A percentile compares a stretch with the other conserved stretches of the same genome.
Evolutionary conservation across 1,284 basidiomycete species (phyloP).

Genomic region (Ganoderma resinaceum): DNA sequence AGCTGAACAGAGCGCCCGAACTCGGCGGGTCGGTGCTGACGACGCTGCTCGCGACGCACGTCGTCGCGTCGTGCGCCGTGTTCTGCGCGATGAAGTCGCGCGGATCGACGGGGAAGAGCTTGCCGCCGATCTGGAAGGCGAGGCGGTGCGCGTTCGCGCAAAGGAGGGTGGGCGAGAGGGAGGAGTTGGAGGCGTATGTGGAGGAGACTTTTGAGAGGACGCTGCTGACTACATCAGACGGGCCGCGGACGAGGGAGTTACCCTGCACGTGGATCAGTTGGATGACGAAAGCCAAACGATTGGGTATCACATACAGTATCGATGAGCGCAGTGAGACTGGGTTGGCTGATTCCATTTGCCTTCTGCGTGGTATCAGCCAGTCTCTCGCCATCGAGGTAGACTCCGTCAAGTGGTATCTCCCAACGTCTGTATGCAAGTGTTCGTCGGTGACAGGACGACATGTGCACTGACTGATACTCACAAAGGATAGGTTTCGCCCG

Average conservation of each 20-base stretch:
- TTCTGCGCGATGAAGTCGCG: constrained; percentile 64
- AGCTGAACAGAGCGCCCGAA: constrained; percentile 32
- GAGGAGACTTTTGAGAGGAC: constrained; percentile 50
- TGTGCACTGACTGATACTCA: constrained; percentile 25
- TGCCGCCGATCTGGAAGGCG: constrained; percentile 67
- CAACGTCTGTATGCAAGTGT: constrained; percentile 48
- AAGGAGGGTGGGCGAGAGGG: constrained; percentile 42
- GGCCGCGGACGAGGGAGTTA: constrained; percentile 49
- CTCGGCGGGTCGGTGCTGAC: constrained; percentile 39
- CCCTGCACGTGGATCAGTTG: constrained; percentile 27
- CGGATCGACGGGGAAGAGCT: constrained; percentile 69
- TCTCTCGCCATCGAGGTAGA: constrained; percentile 59
- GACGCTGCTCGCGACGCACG: constrained; percentile 55
- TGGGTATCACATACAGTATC: constrained; percentile 43
- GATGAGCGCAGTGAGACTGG: constrained; percentile 53
- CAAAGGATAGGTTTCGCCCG: constrained; percentile 45
- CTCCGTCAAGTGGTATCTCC: constrained; percentile 64
- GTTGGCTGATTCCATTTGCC: constrained; percentile 41
- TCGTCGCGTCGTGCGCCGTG: constrained; percentile 44
- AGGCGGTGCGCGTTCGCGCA: constrained; percentile 60
- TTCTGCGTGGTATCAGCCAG: constrained; percentile 52
- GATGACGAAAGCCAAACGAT: not conserved
- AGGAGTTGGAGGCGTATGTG: constrained; percentile 39
- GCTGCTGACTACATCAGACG: constrained; percentile 43
- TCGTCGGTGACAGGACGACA: not conserved